A percentile compares a stretch with the other conserved stretches of the same genome.
Evolutionary conservation across 805 yeast species (phyloP).

Genomic region (Nakazawaea pomicola): DNA sequence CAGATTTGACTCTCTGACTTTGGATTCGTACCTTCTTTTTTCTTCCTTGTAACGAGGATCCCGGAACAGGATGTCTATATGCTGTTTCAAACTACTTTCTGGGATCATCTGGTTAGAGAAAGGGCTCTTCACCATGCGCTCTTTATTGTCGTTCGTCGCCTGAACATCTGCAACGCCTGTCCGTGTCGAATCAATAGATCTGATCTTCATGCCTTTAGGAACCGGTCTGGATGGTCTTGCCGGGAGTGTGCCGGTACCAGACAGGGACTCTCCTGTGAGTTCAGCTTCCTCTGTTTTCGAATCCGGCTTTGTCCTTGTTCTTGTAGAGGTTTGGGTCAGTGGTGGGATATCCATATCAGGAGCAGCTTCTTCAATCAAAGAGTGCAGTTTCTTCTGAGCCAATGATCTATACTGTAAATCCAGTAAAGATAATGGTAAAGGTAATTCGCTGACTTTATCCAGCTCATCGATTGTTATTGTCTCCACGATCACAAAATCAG

Average conservation of each 20-base stretch:
- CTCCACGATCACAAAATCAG: constrained; percentile 68
- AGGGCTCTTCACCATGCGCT: constrained; percentile 61
- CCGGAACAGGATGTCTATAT: constrained; percentile 60
- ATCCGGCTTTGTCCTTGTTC: neutral
- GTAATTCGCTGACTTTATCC: constrained; percentile 53
- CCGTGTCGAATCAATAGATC: constrained; percentile 50
- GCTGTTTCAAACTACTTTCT: constrained; percentile 65
- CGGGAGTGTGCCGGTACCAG: too few species aligned
- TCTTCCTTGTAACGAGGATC: constrained; percentile 79
- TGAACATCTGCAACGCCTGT: too few species aligned
- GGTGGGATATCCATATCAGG: constrained; percentile 27
- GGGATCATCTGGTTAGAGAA: constrained; percentile 67
- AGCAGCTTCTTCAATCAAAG: constrained; percentile 36
- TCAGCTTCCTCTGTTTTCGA: too few species aligned
- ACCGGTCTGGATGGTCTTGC: constrained; percentile 12
- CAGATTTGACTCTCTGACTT: constrained; percentile 47
- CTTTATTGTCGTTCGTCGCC: neutral
- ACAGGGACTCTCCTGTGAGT: too few species aligned
- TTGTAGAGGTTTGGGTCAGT: neutral
- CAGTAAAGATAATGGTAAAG: constrained; percentile 49
- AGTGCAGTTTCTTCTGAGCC: constrained; percentile 39
- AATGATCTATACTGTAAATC: constrained; percentile 61
- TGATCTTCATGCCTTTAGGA: constrained; percentile 55
- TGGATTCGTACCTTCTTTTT: constrained; percentile 53
- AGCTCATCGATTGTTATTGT: constrained; percentile 59